Evolutionary conservation across 768 basidiomycete genomes (phyloP), one percentile per base, ranked within the genome.

Genomic region (Panus rudis): DNA sequence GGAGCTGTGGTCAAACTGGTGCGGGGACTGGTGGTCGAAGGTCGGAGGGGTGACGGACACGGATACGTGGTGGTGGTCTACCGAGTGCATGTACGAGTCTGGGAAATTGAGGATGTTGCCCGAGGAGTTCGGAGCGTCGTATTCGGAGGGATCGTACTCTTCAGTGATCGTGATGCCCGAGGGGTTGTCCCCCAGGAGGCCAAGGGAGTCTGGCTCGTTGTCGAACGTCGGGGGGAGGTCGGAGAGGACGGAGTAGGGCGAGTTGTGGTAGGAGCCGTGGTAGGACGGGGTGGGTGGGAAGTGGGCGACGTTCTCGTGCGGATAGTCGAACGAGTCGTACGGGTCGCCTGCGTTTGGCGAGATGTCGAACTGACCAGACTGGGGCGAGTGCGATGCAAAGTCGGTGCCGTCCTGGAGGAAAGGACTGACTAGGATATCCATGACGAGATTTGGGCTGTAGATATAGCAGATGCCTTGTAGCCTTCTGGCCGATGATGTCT

Each of bases 131-230:
- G 82, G 79, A 4, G 64, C 55, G 64, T 89, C 86, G 69, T 76
- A 88, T 43, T 87, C 81, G 22, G 74, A 61, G 4, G 86, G 85
- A 58, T 88, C 78, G 72, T 89, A 88, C 23, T 78, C 80, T 41
- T 61, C 63, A 53, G 47, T 56, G 55, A 56, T 52, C 42, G 59
- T 56, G 51, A 60, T 60, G 49, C 49, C 58, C 35, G 61, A 60
- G 19, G 63, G 62, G 30, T 74, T 68, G 43, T 73, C 72, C 23
- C 66, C 67, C 30, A 82, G 75, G 46, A 83, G 58, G 41, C 61
- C 62, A 42, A 77, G 71, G 47, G 62, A 48, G 17, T 75, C 74
- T 24, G 66, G 45, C 24, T 45, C 37, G 45, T 54, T 56, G 48
- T 63, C 65, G 51, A 62, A 45, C 38, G 54, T 37, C 10, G 28